Evolutionary conservation across 2,329 filamentous ascomycete genomes (phyloP).

Genomic region (Xylaria sp.): DNA sequence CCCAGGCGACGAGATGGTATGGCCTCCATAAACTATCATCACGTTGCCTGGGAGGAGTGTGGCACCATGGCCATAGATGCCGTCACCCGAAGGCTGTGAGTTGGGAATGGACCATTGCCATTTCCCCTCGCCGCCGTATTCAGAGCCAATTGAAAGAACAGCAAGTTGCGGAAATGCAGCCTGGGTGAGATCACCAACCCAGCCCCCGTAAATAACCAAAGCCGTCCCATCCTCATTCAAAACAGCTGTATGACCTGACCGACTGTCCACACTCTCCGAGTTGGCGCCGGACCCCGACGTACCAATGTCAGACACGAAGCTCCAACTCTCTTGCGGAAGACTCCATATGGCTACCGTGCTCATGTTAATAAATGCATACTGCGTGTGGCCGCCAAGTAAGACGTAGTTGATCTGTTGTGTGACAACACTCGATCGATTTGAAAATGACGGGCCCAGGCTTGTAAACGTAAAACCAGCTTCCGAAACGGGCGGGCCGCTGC

Average conservation of each 20-base stretch:
- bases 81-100: conserved; percentile 51
- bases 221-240: conserved; percentile 77
- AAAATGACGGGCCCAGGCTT: conserved; percentile 70
- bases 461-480: conserved; percentile 90
- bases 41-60: conserved; percentile 68
- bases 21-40: conserved; percentile 71
- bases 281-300: conserved; percentile 55
- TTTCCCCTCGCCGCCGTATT: conserved; percentile 71
- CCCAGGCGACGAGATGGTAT: conserved; percentile 51
- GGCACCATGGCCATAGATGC: conserved; percentile 68
- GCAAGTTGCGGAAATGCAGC: conserved; percentile 83
- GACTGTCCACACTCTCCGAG: conserved; percentile 66
- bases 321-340: conserved; percentile 85
- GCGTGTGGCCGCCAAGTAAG: conserved; percentile 84
- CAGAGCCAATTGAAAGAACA: conserved; percentile 74
- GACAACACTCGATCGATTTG: conserved; percentile 67
- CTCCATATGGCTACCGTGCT: conserved; percentile 87
- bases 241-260: conserved; percentile 88
- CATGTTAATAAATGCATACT: conserved; percentile 89
- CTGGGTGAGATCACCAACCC: conserved; percentile 81
- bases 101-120: conserved; percentile 75
- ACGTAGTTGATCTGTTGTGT: conserved; percentile 80
- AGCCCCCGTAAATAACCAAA: conserved; percentile 85
- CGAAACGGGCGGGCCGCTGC: conserved; percentile 69
- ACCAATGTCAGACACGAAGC: conserved; percentile 63